Evolutionary conservation across 441 rosid genomes (phyloP).

Genomic region (Populus hybrid): DNA sequence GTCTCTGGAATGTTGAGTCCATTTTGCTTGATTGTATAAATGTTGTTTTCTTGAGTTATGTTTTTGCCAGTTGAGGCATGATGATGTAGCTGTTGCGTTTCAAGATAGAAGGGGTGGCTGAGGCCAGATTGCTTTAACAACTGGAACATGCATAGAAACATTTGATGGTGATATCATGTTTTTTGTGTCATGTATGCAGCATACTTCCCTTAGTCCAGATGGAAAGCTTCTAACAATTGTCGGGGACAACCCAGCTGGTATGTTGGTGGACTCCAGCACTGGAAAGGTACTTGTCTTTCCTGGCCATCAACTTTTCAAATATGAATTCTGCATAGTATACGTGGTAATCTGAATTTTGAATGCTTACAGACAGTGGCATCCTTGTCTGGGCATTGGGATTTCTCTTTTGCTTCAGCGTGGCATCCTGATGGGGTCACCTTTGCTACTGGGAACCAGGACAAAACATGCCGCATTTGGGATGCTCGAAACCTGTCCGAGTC

Average conservation of each 20-base stretch:
- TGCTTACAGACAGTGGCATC: conserved; percentile 27
- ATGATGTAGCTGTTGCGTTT: background rate
- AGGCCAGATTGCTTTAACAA: background rate
- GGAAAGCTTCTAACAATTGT: conserved; percentile 66
- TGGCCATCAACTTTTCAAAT: background rate
- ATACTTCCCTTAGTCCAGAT: conserved; percentile 69
- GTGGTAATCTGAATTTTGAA: conserved; percentile 4
- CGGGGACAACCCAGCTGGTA: conserved; percentile 65
- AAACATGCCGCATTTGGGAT: conserved; percentile 48
- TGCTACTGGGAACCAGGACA: conserved; percentile 55
- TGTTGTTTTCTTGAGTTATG: background rate
- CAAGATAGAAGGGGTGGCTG: background rate
- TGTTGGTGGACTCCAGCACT: conserved; percentile 56
- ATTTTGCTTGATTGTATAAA: background rate
- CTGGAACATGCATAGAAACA: background rate
- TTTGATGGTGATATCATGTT: background rate
- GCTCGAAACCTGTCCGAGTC: conserved; percentile 38
- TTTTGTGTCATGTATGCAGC: conserved; percentile 37
- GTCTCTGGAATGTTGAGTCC: background rate
- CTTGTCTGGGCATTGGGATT: conserved; percentile 43
- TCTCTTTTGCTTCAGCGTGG: conserved; percentile 52
- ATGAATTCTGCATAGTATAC: background rate
- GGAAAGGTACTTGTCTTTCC: conserved; percentile 48
- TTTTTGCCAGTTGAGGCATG: background rate
- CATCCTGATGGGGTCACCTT: conserved; percentile 38